These are phyloP conservation scores for Iris macrosiphon DNA, from an alignment of 106 monocot genomes.

Conservation along the genomic window DNA sequence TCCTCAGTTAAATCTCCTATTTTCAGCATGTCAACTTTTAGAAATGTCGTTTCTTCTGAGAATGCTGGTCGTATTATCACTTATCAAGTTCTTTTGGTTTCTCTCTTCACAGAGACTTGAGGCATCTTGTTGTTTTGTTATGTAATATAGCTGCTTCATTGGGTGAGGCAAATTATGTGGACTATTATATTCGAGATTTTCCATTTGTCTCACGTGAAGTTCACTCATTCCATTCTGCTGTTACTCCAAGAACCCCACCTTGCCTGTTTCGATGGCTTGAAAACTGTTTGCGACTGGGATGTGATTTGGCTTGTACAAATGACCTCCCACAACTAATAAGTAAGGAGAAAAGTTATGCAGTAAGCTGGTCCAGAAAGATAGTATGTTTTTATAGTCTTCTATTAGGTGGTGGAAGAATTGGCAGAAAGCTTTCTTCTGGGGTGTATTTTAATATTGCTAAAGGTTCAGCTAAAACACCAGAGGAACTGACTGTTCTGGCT, in stretches of 20 bases:
- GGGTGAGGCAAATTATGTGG: conserved; percentile 57
- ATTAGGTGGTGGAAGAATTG: conserved; percentile 64
- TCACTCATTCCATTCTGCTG: conserved; percentile 13
- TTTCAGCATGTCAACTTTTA: neutral
- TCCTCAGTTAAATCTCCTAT: too few species aligned
- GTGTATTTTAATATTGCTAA: conserved; percentile 61
- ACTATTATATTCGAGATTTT: conserved; percentile 88
- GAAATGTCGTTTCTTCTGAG: neutral
- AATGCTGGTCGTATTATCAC: neutral
- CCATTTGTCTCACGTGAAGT: conserved; percentile 42
- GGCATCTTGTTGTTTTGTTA: conserved; percentile 48
- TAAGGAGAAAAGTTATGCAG: conserved; percentile 36
- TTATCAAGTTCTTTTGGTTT: neutral
- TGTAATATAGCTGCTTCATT: conserved; percentile 54
- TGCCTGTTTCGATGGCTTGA: conserved; percentile 75
- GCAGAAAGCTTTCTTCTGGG: conserved; percentile 57
- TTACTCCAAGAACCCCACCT: conserved; percentile 51
- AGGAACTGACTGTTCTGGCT: conserved; percentile 78
- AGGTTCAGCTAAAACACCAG: conserved; percentile 58
- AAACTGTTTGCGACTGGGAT: conserved; percentile 48
- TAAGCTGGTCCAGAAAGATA: conserved; percentile 76
- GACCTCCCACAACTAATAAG: conserved; percentile 61
- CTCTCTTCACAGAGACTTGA: conserved; percentile 52
- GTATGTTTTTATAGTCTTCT: conserved; percentile 77
- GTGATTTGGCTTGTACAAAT: conserved; percentile 19